Base-by-base conservation (phyloP, 2,329 filamentous ascomycete genomes). In the Colletotrichum euphorbiae region DNA sequence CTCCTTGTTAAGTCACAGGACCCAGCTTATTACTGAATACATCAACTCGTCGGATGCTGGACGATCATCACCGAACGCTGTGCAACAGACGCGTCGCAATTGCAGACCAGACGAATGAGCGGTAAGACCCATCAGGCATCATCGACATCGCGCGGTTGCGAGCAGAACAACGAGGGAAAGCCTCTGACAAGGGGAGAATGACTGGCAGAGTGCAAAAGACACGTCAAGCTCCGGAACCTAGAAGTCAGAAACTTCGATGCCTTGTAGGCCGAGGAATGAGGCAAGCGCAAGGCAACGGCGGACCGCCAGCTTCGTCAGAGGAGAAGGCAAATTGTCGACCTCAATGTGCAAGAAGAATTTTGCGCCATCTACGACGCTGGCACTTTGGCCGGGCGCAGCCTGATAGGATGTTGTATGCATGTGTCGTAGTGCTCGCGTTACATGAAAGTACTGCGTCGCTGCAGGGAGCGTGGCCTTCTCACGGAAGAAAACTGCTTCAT, bases 241-340 rank as follows among this genome's bases (percentile, higher is more conserved):
- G 12, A 21, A 38, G 31, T 17, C 21, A 5, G 12, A 40, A 54
- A 12, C 12, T 13, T 17, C 17, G 11, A 21, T 15, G 51, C 36
- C 51, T 33, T 40, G 51, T 40, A 13, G 36, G 38, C 38, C 40
- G 19, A 61, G 24, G 12, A 54, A 56, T 51, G 24, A 63, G 59
- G 51, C 50, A 57, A 38, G 57, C 19, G 50, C 15, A 21, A 50
- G 56, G 56, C 56, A 59, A 59, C 56, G 11, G 38, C 17, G 33
- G 46, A 17, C 40, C 43, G 45, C 19, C 31, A 38, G 59, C 59
- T 38, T 19, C 3, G 12, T 24, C 0, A 52, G 46, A 31, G 43
- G 15, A 52, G 58, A 31, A 31, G 11, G 51, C 58, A 63, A 36
- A 11, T 17, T 6, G 3, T n/a, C 12, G 7, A 6, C 8, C 8